Evolutionary conservation across 192 early-diverging fungal genomes (phyloP), one percentile per base, ranked within the genome.

Genomic region (Thoreauomyces humboldtii): DNA sequence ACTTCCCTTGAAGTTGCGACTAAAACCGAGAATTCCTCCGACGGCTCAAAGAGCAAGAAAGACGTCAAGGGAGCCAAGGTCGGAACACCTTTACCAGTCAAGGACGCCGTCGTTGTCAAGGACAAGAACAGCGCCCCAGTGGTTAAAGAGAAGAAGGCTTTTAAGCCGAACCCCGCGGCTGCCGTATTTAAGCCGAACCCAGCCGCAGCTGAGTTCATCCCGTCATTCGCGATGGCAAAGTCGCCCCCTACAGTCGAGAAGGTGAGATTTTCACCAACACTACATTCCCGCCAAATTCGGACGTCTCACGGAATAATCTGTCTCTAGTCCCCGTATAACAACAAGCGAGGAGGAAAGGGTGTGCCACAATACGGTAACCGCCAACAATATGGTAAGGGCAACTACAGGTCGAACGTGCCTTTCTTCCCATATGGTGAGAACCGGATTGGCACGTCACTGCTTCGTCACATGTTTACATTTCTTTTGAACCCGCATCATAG

Each of bases 171-270:
- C 34, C 35, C 53, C 4, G 53, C 34, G 37, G 21, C 34, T 35
- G 12, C 52, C 31, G 27, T 15, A 5, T 80, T 80, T 66, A 80
- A 80, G 56, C 72, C 77, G 41, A 80, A 77, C 44, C 65, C 69
- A 24, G 48, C 45, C 5, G 78, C 78, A 15, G 59, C 61, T 12
- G 78, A 80, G 53, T 80, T 80, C 48, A 80, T 56, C 1, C 74
- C 74, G 19, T 37, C 48, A 15, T 32, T 37, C 46, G 31, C 53
- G 22, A 31, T 29, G 2, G 28, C 14, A 19, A 41, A 43, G 21
- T 31, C 42, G 42, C 43, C 59, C 7, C 59, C 25, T 11, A 25
- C 42, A 9, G 12, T 17, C 27, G 59, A 42, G 5, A 3, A 43
- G 36, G 59, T 60, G 3, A 32, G 11, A 14, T n/a, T 15, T 28